phyloP scores from a whole-genome alignment of 2,329 filamentous ascomycete species.

The Talaromyces sp. region DNA sequence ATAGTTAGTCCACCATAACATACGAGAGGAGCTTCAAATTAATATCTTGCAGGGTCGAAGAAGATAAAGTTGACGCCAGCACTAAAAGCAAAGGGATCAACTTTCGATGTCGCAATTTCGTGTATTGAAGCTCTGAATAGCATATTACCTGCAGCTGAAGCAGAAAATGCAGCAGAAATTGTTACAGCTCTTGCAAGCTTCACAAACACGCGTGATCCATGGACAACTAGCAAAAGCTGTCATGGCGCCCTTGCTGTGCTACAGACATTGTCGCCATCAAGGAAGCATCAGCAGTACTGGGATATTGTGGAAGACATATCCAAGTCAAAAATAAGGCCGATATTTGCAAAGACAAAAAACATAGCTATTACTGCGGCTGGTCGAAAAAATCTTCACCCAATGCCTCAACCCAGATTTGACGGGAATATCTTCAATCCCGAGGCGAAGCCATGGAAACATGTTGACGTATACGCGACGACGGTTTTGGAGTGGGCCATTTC shows the following conservation, averaged over 20 bases:
- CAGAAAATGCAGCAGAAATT: slow-evolving; percentile 19
- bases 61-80: slow-evolving; percentile 11
- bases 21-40: neutral
- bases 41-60: slow-evolving; percentile 11
- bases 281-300: slow-evolving; percentile 13
- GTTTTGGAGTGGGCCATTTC: slow-evolving; percentile 30
- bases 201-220: slow-evolving; percentile 25
- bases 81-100: slow-evolving; percentile 20
- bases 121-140: slow-evolving; percentile 18
- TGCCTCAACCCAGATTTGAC: slow-evolving; percentile 31
- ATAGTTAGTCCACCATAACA: slow-evolving; percentile 8
- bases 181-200: slow-evolving; percentile 28
- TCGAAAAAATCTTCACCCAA: slow-evolving; percentile 38
- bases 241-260: slow-evolving; percentile 16
- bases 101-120: slow-evolving; percentile 24
- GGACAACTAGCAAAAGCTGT: slow-evolving; percentile 24
- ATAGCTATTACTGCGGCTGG: slow-evolving; percentile 37
- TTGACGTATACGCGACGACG: slow-evolving; percentile 29
- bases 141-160: slow-evolving; percentile 15
- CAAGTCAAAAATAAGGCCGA: slow-evolving; percentile 30
- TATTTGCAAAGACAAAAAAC: slow-evolving; percentile 37
- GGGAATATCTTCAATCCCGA: slow-evolving; percentile 28
- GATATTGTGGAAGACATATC: slow-evolving; percentile 20
- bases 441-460: slow-evolving; percentile 34
- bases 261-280: slow-evolving; percentile 6